Percentiles rank a stretch among this genome's conserved stretches.
Evolutionary conservation across 441 rosid genomes (phyloP).

Genomic region (Erysimum pusillum): DNA sequence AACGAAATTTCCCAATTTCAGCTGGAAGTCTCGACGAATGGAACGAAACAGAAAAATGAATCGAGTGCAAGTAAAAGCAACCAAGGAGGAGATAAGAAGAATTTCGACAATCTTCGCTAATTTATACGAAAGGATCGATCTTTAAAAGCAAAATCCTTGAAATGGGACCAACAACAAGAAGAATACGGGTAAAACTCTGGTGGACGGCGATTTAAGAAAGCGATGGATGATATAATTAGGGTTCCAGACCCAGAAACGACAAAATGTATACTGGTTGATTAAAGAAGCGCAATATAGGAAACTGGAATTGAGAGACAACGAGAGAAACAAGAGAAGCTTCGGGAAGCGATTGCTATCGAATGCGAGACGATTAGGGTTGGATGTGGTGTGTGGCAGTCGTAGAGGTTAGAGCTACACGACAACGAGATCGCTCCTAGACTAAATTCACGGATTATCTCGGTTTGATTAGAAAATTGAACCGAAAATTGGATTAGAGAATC

Average conservation of each 20-base stretch:
- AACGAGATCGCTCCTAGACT: neutral
- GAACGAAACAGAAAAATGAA: slow-evolving; percentile 16
- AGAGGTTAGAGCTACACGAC: slow-evolving; percentile 32
- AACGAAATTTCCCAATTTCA: slow-evolving; percentile 13
- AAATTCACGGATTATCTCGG: too few relatives aligned
- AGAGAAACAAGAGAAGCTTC: slow-evolving; percentile 11
- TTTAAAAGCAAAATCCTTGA: slow-evolving; percentile 4
- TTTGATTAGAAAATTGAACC: neutral
- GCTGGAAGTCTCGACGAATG: slow-evolving; percentile 16
- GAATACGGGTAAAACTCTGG: neutral
- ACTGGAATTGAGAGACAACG: neutral
- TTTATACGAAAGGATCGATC: neutral
- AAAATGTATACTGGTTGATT: neutral
- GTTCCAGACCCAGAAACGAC: slow-evolving; percentile 14
- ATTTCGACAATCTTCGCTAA: neutral
- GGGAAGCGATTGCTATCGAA: slow-evolving; percentile 9
- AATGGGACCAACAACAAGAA: slow-evolving; percentile 9
- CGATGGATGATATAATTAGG: slow-evolving; percentile 36
- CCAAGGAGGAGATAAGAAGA: neutral
- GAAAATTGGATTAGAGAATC: neutral
- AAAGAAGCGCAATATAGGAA: neutral
- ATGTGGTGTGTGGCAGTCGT: slow-evolving; percentile 16
- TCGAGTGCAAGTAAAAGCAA: neutral
- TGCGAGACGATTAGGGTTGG: slow-evolving; percentile 24
- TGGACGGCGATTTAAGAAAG: slow-evolving; percentile 40